phyloP scores from a whole-genome alignment of 352 stramenopile genomes.

The Globisporangium canariense region DNA sequence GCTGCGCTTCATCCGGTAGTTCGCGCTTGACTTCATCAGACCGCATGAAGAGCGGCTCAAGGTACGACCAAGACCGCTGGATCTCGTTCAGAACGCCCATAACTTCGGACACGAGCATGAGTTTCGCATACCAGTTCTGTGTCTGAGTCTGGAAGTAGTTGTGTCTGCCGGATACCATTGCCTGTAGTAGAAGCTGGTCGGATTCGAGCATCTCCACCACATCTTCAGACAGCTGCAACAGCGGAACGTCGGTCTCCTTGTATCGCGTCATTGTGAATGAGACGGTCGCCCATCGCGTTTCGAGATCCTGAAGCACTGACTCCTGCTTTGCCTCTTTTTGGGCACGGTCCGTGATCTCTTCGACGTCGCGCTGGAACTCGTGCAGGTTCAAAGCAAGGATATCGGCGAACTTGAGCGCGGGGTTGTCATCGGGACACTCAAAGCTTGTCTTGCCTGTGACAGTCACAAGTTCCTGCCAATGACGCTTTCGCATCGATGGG shows the following conservation, averaged over 20 bases:
- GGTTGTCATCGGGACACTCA: constrained; percentile 67
- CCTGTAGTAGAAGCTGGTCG: constrained; percentile 93
- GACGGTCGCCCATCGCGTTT: constrained; percentile 69
- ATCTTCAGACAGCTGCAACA: constrained; percentile 91
- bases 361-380: constrained; percentile 73
- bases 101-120: constrained; percentile 83
- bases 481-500: constrained; percentile 64
- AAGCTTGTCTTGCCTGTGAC: constrained; percentile 49
- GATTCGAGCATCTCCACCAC: constrained; percentile 93
- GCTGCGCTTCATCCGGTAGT: constrained; percentile 86
- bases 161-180: constrained; percentile 83
- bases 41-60: constrained; percentile 93
- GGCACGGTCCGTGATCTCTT: constrained; percentile 90
- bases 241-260: constrained; percentile 80
- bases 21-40: constrained; percentile 95
- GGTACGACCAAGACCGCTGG: constrained; percentile 93
- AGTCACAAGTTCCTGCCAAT: constrained; percentile 69
- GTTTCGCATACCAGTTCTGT: constrained; percentile 45
- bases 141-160: constrained; percentile 70
- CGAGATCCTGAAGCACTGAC: constrained; percentile 69
- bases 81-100: constrained; percentile 90
- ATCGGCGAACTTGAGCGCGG: constrained; percentile 66
- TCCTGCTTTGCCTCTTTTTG: constrained; percentile 92
- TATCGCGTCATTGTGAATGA: constrained; percentile 84
- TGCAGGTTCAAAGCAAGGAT: constrained; percentile 85